Conservation (phyloP, 768 basidiomycete species). For the Hypholoma fasciculare region DNA sequence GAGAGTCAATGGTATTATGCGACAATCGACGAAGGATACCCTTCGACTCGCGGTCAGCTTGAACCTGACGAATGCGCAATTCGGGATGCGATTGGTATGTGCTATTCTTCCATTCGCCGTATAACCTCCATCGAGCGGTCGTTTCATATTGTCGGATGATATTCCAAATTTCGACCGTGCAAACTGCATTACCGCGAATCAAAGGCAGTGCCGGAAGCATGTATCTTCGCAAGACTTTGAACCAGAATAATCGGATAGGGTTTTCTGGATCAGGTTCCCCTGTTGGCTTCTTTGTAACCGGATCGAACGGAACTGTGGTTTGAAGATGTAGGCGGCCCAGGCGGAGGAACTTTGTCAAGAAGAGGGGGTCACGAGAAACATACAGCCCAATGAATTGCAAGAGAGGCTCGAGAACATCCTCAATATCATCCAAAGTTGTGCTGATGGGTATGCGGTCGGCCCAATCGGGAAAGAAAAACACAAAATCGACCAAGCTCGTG, state of each 20-base stretch:
- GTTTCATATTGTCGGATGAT: slow-evolving; percentile 80
- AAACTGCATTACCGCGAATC: slow-evolving; percentile 83
- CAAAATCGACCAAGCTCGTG: slow-evolving; percentile 72
- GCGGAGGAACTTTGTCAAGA: slow-evolving; percentile 79
- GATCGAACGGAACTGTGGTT: slow-evolving; percentile 54
- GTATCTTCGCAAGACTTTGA: slow-evolving; percentile 73
- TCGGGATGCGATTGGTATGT: slow-evolving; percentile 77
- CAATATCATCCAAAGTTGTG: slow-evolving; percentile 63
- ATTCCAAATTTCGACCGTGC: slow-evolving; percentile 91
- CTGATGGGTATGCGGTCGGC: slow-evolving; percentile 66
- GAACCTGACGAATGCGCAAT: slow-evolving; percentile 74
- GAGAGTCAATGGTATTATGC: slow-evolving; percentile 77
- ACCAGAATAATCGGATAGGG: slow-evolving; percentile 81
- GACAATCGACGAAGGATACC: slow-evolving; percentile 86
- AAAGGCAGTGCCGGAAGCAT: slow-evolving; percentile 87
- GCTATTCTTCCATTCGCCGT: slow-evolving; percentile 90
- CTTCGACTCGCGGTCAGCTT: slow-evolving; percentile 88
- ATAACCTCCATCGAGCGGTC: slow-evolving; percentile 83
- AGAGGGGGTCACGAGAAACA: slow-evolving; percentile 73
- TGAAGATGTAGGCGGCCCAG: slow-evolving; percentile 69
- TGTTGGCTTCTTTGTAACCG: slow-evolving; percentile 59
- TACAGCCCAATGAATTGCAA: slow-evolving; percentile 81
- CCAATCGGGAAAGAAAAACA: slow-evolving; percentile 94
- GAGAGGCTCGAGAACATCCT: slow-evolving; percentile 75
- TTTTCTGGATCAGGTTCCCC: slow-evolving; percentile 55